Evolutionary conservation across 768 basidiomycete genomes (phyloP).

Genomic region (Boletus reticulatus): DNA sequence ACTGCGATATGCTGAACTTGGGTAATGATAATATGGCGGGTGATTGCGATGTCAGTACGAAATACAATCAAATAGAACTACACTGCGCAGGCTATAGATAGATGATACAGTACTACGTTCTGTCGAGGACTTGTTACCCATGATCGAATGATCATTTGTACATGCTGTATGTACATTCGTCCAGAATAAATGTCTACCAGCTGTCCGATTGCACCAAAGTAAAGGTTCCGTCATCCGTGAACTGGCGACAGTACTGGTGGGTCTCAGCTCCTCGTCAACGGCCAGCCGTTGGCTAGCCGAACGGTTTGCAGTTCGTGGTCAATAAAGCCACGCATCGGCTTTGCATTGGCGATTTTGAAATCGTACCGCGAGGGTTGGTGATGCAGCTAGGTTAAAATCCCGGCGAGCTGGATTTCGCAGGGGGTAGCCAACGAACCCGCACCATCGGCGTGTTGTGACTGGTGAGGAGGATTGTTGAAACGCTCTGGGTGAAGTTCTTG

Average conservation of each 20-base stretch:
- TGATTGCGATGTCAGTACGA: constrained; percentile 7
- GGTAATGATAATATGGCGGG: constrained; percentile 20
- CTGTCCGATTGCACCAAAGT: no score
- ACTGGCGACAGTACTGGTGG: constrained; percentile 20
- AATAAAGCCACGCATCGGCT: constrained; percentile 47
- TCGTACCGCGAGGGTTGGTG: constrained; percentile 54
- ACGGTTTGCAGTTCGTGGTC: constrained; percentile 42
- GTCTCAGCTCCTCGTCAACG: constrained; percentile 46
- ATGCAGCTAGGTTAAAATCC: constrained; percentile 52
- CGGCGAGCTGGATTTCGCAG: constrained; percentile 51
- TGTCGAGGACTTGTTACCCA: no score
- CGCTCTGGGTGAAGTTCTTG: constrained; percentile 52
- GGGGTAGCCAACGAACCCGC: constrained; percentile 54
- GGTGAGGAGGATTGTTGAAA: constrained; percentile 30
- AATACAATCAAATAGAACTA: background rate
- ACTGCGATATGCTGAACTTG: constrained; percentile 27
- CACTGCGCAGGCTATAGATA: background rate
- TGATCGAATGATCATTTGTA: no score
- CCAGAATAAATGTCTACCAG: no score
- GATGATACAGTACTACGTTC: no score
- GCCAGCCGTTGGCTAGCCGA: constrained; percentile 38
- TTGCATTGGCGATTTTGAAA: constrained; percentile 46
- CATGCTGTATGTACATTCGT: no score
- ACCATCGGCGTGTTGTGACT: constrained; percentile 13
- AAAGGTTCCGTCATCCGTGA: no score